Evolutionary conservation across 441 rosid genomes (phyloP).

Genomic region (Corymbia calophylla): DNA sequence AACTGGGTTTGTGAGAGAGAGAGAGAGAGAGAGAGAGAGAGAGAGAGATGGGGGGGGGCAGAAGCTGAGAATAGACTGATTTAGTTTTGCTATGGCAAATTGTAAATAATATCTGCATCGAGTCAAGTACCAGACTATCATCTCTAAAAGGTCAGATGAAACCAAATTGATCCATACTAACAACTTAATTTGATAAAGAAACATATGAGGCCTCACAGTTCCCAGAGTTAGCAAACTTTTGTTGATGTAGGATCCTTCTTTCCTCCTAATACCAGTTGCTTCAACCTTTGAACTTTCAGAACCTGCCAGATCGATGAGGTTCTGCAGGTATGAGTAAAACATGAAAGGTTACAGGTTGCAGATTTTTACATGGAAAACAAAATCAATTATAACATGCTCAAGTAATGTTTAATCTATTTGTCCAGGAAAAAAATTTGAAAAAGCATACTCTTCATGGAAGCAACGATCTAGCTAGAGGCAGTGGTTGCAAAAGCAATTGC

Average conservation of each 20-base stretch:
- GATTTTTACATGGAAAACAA: background rate
- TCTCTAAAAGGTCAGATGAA: background rate
- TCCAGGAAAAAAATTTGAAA: background rate
- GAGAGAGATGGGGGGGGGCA: background rate
- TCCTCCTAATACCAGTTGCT: conserved; percentile 89
- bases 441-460: background rate
- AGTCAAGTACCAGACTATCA: background rate
- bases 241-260: conserved; percentile 97
- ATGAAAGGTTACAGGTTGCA: conserved; percentile 25
- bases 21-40: no score
- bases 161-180: background rate
- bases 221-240: conserved; percentile 98
- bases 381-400: background rate
- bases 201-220: conserved; percentile 56
- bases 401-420: background rate
- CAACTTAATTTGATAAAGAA: background rate
- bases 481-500: background rate
- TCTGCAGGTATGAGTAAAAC: conserved; percentile 66
- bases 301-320: conserved; percentile 99
- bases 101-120: background rate
- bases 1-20: background rate
- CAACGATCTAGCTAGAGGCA: background rate
- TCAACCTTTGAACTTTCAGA: conserved; percentile 99
- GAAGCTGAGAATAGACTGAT: background rate
- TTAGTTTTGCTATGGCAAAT: background rate